Evolutionary conservation across 2,329 filamentous ascomycete species (phyloP).

Genomic region (Pseudocercospora cruenta): DNA sequence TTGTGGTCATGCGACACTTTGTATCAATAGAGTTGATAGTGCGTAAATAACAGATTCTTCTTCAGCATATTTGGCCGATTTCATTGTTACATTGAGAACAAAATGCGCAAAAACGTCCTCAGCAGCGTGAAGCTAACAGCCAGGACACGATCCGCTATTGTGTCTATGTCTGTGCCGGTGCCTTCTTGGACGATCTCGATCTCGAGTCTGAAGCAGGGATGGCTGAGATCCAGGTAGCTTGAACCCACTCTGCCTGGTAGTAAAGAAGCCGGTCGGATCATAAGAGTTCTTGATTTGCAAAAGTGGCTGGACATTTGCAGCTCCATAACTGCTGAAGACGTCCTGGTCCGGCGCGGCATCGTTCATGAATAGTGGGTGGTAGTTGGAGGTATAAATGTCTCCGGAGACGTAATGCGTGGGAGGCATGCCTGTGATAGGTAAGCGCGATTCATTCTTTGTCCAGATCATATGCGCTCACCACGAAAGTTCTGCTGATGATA

Average conservation of each 20-base stretch:
- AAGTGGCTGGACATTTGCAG: slow-evolving; percentile 27
- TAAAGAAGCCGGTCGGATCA: slow-evolving; percentile 31
- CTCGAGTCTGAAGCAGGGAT: background rate
- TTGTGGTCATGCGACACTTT: too few relatives aligned
- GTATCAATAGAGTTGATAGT: too few relatives aligned
- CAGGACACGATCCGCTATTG: background rate
- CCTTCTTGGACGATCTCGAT: too few relatives aligned
- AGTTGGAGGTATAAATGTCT: slow-evolving; percentile 13
- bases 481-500: slow-evolving; percentile 22
- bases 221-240: slow-evolving; percentile 22
- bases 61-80: background rate
- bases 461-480: background rate
- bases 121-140: background rate
- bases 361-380: slow-evolving; percentile 31
- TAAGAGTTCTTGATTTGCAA: slow-evolving; percentile 27
- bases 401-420: slow-evolving; percentile 28
- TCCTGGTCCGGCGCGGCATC: slow-evolving; percentile 31
- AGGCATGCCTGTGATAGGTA: background rate
- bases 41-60: background rate
- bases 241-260: slow-evolving; percentile 29
- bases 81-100: background rate
- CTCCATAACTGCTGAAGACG: slow-evolving; percentile 28
- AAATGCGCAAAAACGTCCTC: background rate
- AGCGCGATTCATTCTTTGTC: background rate
- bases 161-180: too few relatives aligned